Base-by-base conservation (phyloP, 441 rosid species). In the Codiaeum variegatum region DNA sequence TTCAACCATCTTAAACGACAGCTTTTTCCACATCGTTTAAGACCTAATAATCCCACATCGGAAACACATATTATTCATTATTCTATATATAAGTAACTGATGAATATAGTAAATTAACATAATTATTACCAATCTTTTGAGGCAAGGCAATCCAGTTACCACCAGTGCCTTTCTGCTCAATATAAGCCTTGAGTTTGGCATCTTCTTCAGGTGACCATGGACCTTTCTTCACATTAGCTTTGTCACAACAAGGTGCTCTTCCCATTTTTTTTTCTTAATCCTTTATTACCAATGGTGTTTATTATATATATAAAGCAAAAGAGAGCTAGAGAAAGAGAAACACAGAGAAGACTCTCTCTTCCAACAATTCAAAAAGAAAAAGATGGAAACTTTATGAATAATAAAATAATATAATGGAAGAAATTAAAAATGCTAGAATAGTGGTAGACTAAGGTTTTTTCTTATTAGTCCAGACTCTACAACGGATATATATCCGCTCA, bases 141-240 rank as follows among this genome's bases (percentile, higher is more conserved):
- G 91, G 94, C 72, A 89, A 74, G 72, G 94, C 82, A 46, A 86
- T 86, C 94, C 94, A 89, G 78, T 89, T 89, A 34, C 89, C 87
- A 16, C 85, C 89, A 11, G 87, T 85, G 80, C 93, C 93, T 51
- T 87, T 83, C 59, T 78, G 62, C 40, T 87, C 78, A 58, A 89
- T 67, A 62, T 83, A 87, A 73, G 76, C 67, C 75, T 77, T 87
- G 76, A 89, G 91, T 63, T 77, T 77, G 21, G 87, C 87, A 52
- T 89, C 93, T 84, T 87, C 94, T 58, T 89, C 94, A 0, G 91
- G 93, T 10, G 93, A 88, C 93, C 93, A 88, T 1, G 91, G 90
- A 2, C 93, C 93, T 80, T 85, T 82, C 79, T 85, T 89, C 64
- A 89, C 91, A 29, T 83, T 87, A 24, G 88, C 87, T 79, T 89